These are phyloP conservation scores for Saccharomyces jurei DNA, from an alignment of 805 yeast genomes.

Conservation along the genomic window DNA sequence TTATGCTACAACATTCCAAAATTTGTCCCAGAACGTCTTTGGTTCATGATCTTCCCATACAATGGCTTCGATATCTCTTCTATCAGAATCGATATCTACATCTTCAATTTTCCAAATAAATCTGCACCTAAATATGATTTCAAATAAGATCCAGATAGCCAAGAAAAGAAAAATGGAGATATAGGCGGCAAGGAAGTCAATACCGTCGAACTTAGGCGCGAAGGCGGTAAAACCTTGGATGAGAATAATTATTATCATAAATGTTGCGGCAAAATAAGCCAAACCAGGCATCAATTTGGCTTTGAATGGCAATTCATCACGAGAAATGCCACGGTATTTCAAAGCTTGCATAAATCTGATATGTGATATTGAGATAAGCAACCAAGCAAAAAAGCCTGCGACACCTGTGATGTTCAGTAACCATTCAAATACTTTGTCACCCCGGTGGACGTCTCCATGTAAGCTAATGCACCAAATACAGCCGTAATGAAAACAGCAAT, in stretches of 20 bases:
- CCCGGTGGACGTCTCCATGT: slow-evolving; percentile 48
- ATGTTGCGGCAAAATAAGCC: slow-evolving; percentile 55
- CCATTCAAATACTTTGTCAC: slow-evolving; percentile 60
- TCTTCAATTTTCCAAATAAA: slow-evolving; percentile 44
- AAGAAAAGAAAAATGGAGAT: slow-evolving; percentile 57
- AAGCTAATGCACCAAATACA: slow-evolving; percentile 55
- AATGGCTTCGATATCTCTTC: slow-evolving; percentile 52
- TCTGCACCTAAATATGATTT: slow-evolving; percentile 42
- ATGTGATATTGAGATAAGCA: slow-evolving; percentile 55
- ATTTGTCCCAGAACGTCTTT: slow-evolving; percentile 45
- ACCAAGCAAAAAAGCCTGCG: slow-evolving; percentile 70
- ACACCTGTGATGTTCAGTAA: slow-evolving; percentile 67
- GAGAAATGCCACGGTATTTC: slow-evolving; percentile 51
- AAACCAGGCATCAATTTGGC: slow-evolving; percentile 61
- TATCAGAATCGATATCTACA: slow-evolving; percentile 62
- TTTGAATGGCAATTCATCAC: slow-evolving; percentile 67
- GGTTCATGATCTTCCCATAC: slow-evolving; percentile 49
- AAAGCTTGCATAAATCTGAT: slow-evolving; percentile 63
- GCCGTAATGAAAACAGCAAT: slow-evolving; percentile 50
- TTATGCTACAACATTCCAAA: slow-evolving; percentile 40
- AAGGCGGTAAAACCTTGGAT: slow-evolving; percentile 69
- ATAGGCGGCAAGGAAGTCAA: slow-evolving; percentile 61
- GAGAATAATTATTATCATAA: slow-evolving; percentile 49
- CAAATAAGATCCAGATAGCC: slow-evolving; percentile 48
- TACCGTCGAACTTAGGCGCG: slow-evolving; percentile 41